Evolutionary conservation across 192 early-diverging fungal species (phyloP).

Genomic region (Entomortierella parvispora): DNA sequence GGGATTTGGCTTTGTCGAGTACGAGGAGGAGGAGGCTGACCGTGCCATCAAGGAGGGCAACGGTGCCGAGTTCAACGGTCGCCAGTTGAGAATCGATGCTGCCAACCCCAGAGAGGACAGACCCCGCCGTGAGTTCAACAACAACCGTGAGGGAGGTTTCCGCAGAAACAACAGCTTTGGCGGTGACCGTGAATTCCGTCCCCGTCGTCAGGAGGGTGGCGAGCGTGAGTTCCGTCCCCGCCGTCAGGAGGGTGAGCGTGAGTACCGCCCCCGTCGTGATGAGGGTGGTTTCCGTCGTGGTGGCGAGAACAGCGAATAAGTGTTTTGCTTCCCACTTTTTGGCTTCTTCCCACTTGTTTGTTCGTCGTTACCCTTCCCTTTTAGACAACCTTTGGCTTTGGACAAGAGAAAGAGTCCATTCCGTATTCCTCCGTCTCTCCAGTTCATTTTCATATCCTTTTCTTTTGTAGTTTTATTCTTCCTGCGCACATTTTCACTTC

Average conservation of each 20-base stretch:
- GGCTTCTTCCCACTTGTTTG: no score
- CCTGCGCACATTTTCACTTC: no score
- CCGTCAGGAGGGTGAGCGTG: not conserved
- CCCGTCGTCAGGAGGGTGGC: constrained; percentile 7
- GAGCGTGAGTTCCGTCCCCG: constrained; percentile 17
- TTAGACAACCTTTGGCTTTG: no score
- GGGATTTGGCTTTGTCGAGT: constrained; percentile 42
- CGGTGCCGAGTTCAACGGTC: constrained; percentile 40
- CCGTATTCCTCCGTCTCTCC: no score
- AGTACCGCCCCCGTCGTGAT: constrained; percentile 34
- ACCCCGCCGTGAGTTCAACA: constrained; percentile 4
- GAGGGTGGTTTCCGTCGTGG: constrained; percentile 10
- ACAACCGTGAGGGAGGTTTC: constrained; percentile 12
- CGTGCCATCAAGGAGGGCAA: constrained; percentile 26
- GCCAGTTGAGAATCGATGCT: constrained; percentile 25
- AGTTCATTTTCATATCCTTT: no score
- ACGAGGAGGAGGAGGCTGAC: constrained; percentile 33
- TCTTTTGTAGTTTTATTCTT: no score
- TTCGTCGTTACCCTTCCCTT: no score
- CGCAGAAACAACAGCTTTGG: constrained; percentile 17
- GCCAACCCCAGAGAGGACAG: constrained; percentile 24
- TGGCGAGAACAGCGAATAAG: constrained; percentile 10
- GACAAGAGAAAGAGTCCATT: no score
- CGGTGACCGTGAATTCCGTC: constrained; percentile 8
- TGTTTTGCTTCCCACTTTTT: no score